A percentile compares a stretch with the other conserved stretches of the same genome.
phyloP scores from a whole-genome alignment of 352 stramenopile genomes.

The Phytophthora agathidicida region DNA sequence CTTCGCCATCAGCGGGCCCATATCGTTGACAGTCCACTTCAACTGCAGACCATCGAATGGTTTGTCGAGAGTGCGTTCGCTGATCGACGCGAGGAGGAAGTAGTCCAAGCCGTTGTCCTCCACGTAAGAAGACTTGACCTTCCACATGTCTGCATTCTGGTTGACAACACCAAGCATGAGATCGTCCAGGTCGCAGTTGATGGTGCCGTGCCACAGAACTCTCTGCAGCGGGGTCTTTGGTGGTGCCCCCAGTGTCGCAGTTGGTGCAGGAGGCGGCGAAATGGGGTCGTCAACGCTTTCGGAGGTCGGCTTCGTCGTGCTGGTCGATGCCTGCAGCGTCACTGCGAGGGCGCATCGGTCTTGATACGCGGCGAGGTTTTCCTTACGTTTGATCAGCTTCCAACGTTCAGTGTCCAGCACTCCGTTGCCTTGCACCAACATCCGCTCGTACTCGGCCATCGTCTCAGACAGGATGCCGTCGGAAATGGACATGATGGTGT shows the following conservation, averaged over 20 bases:
- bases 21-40: slow-evolving; percentile 45
- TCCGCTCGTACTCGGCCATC: slow-evolving; percentile 48
- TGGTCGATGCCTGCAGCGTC: slow-evolving; percentile 31
- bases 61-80: slow-evolving; percentile 18
- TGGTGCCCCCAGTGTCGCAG: neutral
- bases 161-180: slow-evolving; percentile 45
- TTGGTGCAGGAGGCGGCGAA: slow-evolving; percentile 12
- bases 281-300: slow-evolving; percentile 22
- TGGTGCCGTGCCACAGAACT: slow-evolving; percentile 43
- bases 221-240: slow-evolving; percentile 18
- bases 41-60: slow-evolving; percentile 43
- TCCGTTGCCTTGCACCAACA: slow-evolving; percentile 39
- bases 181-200: slow-evolving; percentile 53
- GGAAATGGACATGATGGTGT: slow-evolving; percentile 20
- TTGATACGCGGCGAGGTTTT: slow-evolving; percentile 56
- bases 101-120: slow-evolving; percentile 42
- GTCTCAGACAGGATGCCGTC: slow-evolving; percentile 37
- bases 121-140: slow-evolving; percentile 54
- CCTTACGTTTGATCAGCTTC: slow-evolving; percentile 56
- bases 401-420: slow-evolving; percentile 47
- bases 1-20: slow-evolving; percentile 34
- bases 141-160: slow-evolving; percentile 42
- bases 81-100: slow-evolving; percentile 34
- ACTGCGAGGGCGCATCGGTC: slow-evolving; percentile 42
- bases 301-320: slow-evolving; percentile 18